A percentile compares a stretch with the other conserved stretches of the same genome.
Evolutionary conservation across 192 early-diverging fungal genomes (phyloP).

Genomic region (Backusella macrospora): DNA sequence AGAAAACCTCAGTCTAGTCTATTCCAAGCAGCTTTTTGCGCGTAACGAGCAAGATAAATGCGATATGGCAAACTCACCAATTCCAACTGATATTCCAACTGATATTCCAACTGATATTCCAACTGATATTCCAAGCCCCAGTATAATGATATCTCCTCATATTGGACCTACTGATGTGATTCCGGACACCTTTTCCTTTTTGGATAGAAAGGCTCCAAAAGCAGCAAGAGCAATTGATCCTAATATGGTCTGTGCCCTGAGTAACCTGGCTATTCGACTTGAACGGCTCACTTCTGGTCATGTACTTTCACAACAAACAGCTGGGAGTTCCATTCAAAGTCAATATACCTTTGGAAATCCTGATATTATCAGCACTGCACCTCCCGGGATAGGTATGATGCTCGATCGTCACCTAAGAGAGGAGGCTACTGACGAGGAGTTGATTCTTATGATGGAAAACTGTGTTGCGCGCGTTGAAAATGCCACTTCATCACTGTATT

Average conservation of each 20-base stretch:
- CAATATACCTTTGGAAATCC: background rate
- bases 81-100: background rate
- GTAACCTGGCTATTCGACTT: slow-evolving; percentile 31
- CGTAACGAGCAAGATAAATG: slow-evolving; percentile 45
- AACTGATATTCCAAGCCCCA: background rate
- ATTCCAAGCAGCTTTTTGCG: slow-evolving; percentile 50
- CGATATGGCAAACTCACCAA: slow-evolving; percentile 36
- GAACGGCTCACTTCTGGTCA: slow-evolving; percentile 35
- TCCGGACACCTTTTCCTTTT: background rate
- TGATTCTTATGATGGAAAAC: slow-evolving; percentile 53
- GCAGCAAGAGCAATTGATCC: slow-evolving; percentile 24
- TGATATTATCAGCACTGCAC: background rate
- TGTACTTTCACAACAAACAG: slow-evolving; percentile 3
- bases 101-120: background rate
- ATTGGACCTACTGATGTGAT: background rate
- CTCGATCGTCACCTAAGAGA: slow-evolving; percentile 45
- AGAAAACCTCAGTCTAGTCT: slow-evolving; percentile 77
- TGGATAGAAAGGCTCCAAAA: background rate
- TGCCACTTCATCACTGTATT: slow-evolving; percentile 58
- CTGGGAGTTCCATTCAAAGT: background rate
- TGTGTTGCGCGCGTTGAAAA: slow-evolving; percentile 64
- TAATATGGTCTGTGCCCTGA: slow-evolving; percentile 20
- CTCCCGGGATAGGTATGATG: slow-evolving; percentile 4
- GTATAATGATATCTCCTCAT: background rate
- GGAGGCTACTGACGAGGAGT: slow-evolving; percentile 53